Evolutionary conservation across 345 rosid species (phyloP).

Genomic region (Trapa bicornis): DNA sequence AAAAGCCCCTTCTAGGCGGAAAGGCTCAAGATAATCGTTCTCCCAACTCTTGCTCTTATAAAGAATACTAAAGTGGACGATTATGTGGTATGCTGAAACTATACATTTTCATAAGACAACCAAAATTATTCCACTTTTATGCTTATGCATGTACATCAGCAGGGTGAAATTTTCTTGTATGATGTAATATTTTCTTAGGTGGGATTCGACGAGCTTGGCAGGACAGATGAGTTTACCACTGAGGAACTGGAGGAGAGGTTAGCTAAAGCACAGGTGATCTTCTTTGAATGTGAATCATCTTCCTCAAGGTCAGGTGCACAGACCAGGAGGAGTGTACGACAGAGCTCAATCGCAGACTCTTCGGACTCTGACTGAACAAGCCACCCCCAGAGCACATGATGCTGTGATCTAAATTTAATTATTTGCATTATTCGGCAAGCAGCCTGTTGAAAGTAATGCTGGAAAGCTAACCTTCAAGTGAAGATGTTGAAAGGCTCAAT

Average conservation of each 20-base stretch:
- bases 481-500: neutral
- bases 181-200: constrained; percentile 27
- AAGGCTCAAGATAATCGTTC: constrained; percentile 77
- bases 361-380: too few relatives aligned
- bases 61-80: constrained; percentile 97
- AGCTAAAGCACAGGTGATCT: constrained; percentile 74
- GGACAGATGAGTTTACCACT: constrained; percentile 81
- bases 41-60: constrained; percentile 86
- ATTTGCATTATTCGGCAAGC: too few relatives aligned
- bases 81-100: constrained; percentile 51
- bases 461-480: neutral
- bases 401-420: too few relatives aligned
- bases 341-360: too few relatives aligned
- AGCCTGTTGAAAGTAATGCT: neutral
- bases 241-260: constrained; percentile 86
- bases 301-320: constrained; percentile 37
- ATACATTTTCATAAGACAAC: neutral
- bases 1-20: constrained; percentile 95
- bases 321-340: constrained; percentile 23
- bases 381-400: too few relatives aligned
- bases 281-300: constrained; percentile 61
- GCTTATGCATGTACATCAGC: neutral
- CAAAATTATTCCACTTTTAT: neutral
- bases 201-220: constrained; percentile 90
- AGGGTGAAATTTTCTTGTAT: neutral